Conservation (phyloP, 495 filamentous ascomycete genomes). For the Talaromyces adpressus region DNA sequence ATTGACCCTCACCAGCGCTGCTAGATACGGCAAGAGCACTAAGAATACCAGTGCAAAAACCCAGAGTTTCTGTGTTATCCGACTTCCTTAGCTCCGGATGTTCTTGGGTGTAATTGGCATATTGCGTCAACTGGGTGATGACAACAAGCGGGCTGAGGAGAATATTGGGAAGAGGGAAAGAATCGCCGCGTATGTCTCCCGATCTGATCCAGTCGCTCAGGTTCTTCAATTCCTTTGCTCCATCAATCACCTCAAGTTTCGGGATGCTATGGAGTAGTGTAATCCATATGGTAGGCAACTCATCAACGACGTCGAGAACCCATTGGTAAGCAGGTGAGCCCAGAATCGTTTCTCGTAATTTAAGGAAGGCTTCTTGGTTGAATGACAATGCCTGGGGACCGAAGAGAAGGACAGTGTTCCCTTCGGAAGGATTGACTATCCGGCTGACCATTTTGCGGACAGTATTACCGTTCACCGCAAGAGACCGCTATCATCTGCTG, state of each 20-base stretch:
- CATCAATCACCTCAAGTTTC: constrained; percentile 14
- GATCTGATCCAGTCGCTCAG: constrained; percentile 19
- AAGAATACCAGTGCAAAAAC: constrained; percentile 29
- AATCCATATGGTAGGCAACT: constrained; percentile 18
- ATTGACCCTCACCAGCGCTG: constrained; percentile 12
- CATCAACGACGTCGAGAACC: constrained; percentile 20
- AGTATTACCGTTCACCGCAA: not conserved
- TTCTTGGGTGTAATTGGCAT: constrained; percentile 4
- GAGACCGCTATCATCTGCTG: not conserved
- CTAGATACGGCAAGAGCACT: constrained; percentile 29
- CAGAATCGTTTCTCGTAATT: constrained; percentile 11
- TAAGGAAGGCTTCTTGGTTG: constrained; percentile 9
- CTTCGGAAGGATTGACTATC: not conserved
- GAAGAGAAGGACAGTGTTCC: constrained; percentile 12
- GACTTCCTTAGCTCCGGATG: not conserved
- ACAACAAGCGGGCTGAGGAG: constrained; percentile 31
- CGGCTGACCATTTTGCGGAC: not conserved
- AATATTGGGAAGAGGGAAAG: constrained; percentile 22
- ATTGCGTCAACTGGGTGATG: constrained; percentile 27
- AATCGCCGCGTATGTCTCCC: constrained; percentile 10
- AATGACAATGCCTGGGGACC: constrained; percentile 20
- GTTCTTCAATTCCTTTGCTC: constrained; percentile 18
- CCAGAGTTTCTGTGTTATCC: not conserved
- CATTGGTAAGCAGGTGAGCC: constrained; percentile 16
- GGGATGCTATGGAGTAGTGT: constrained; percentile 19